Evolutionary conservation across 495 filamentous ascomycete species (phyloP).

Genomic region (Penicillium ochrochloron): DNA sequence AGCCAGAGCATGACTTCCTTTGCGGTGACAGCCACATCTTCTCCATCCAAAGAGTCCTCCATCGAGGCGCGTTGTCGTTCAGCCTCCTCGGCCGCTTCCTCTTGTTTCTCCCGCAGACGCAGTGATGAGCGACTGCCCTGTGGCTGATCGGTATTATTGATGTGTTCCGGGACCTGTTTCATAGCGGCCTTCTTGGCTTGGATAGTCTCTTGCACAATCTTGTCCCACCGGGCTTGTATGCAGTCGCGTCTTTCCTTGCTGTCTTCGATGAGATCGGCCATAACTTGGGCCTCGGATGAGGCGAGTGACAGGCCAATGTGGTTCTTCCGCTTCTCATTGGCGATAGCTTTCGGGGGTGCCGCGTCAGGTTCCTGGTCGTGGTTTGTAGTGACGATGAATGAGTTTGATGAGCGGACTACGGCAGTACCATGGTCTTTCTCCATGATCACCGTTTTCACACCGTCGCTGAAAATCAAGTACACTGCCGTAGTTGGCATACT

Average conservation of each 20-base stretch:
- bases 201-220: constrained; percentile 24
- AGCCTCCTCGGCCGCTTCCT: constrained; percentile 6
- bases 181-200: constrained; percentile 3
- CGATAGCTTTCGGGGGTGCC: constrained; percentile 11
- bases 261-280: constrained; percentile 46
- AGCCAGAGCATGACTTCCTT: constrained; percentile 49
- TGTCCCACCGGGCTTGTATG: constrained; percentile 48
- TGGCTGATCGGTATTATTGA: constrained; percentile 1
- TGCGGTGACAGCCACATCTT: constrained; percentile 31
- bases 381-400: constrained; percentile 64
- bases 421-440: constrained; percentile 62
- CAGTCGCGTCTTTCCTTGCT: constrained; percentile 43
- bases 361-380: constrained; percentile 45
- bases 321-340: constrained; percentile 21
- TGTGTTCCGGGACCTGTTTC: constrained; percentile 4
- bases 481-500: constrained; percentile 53
- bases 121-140: constrained; percentile 16
- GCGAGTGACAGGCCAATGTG: constrained; percentile 23
- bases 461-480: constrained; percentile 62
- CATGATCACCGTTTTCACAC: constrained; percentile 46
- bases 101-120: constrained; percentile 16
- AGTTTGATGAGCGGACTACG: constrained; percentile 36
- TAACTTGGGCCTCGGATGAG: constrained; percentile 26
- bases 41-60: not conserved
- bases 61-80: constrained; percentile 3